A percentile compares a stretch with the other conserved stretches of the same genome.
These are phyloP conservation scores for Coniella lustricola DNA, from an alignment of 2,329 filamentous ascomycete genomes.

Conservation along the genomic window DNA sequence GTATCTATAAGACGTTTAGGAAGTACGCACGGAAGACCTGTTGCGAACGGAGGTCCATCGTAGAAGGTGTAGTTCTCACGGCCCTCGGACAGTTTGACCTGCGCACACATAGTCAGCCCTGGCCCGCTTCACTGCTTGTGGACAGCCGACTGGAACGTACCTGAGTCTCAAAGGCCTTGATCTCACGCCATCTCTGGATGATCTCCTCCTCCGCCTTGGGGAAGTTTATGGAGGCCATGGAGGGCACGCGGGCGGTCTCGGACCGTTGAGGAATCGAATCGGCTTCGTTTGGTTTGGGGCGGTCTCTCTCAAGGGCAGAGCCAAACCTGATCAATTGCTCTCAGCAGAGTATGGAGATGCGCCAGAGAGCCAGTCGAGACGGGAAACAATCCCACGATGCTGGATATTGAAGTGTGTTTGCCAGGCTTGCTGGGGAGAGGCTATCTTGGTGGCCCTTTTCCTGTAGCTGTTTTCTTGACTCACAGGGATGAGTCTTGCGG, in stretches of 20 bases:
- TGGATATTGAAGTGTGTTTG: too few relatives aligned
- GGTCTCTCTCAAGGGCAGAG: background rate
- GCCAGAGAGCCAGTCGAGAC: background rate
- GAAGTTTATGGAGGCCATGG: slow-evolving; percentile 79
- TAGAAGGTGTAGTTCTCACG: slow-evolving; percentile 90
- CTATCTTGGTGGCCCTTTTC: background rate
- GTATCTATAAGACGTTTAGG: background rate
- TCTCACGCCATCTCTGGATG: slow-evolving; percentile 82
- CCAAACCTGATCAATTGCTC: background rate
- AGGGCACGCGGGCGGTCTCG: slow-evolving; percentile 10
- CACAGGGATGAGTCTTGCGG: slow-evolving; percentile 13
- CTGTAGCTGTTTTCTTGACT: slow-evolving; percentile 9
- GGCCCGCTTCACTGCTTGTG: too few relatives aligned
- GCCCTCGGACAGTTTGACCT: slow-evolving; percentile 73
- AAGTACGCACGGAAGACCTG: slow-evolving; percentile 45
- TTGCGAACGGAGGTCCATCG: slow-evolving; percentile 77
- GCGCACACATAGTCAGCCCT: slow-evolving; percentile 15
- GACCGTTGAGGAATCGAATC: background rate
- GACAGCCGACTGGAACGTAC: slow-evolving; percentile 33
- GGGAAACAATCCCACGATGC: background rate
- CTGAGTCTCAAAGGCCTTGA: slow-evolving; percentile 83
- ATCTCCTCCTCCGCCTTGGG: slow-evolving; percentile 83
- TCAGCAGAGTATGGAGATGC: background rate
- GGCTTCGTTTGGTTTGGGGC: background rate
- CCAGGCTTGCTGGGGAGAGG: background rate